These are phyloP conservation scores for Trametes punicea DNA, from an alignment of 768 basidiomycete species.

Conservation along the genomic window DNA sequence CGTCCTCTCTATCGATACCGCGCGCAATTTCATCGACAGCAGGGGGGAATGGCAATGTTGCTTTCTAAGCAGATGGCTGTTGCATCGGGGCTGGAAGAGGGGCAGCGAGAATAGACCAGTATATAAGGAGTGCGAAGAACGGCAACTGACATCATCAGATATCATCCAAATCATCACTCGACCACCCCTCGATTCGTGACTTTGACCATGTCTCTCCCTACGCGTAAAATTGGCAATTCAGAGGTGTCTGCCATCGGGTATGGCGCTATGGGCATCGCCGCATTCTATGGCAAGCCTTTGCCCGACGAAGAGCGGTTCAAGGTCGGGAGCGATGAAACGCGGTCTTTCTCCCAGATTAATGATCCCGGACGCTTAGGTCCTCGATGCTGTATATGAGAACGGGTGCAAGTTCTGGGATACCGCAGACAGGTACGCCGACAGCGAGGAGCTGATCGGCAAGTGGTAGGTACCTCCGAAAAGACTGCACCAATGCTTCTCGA, in stretches of 20 bases:
- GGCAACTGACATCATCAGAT: too few species aligned
- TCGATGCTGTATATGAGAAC: slow-evolving; percentile 38
- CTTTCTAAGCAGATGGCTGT: too few species aligned
- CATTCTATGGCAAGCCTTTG: slow-evolving; percentile 42
- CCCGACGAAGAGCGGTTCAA: slow-evolving; percentile 59
- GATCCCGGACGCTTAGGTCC: slow-evolving; percentile 27
- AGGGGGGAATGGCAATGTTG: too few species aligned
- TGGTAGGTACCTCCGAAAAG: slow-evolving; percentile 27
- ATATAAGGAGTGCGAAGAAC: too few species aligned
- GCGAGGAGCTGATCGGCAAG: slow-evolving; percentile 46
- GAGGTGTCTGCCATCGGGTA: slow-evolving; percentile 54
- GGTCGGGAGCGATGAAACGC: slow-evolving; percentile 40
- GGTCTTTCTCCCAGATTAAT: too few species aligned
- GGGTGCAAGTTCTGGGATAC: slow-evolving; percentile 50
- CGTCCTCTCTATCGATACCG: too few species aligned
- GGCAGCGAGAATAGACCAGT: too few species aligned
- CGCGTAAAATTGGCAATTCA: slow-evolving; percentile 44
- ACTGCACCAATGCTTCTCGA: too few species aligned
- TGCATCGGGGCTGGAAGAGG: too few species aligned
- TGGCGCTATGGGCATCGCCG: slow-evolving; percentile 57
- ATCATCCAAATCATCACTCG: too few species aligned
- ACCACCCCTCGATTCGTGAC: neutral
- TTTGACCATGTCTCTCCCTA: slow-evolving; percentile 28
- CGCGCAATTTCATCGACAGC: too few species aligned
- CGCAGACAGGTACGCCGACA: slow-evolving; percentile 39